phyloP scores from a whole-genome alignment of 2,329 filamentous ascomycete genomes.

The Gnomoniopsis sp. region DNA sequence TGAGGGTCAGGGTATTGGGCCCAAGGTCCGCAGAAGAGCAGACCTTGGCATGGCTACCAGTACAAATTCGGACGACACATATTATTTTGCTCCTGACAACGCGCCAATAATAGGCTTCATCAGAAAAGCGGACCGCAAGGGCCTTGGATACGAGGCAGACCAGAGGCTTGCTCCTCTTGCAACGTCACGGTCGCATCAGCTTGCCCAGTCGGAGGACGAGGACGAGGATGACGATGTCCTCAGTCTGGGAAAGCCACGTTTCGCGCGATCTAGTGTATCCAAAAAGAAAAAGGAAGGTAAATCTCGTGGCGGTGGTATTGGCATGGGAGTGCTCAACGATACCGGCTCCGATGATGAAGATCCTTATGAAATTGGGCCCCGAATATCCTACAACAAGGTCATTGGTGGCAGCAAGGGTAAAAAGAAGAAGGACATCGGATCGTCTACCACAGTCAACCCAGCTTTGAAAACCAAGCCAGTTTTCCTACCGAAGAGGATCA shows the following conservation, averaged over 20 bases:
- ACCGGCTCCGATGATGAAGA: slow-evolving; percentile 94
- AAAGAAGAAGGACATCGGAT: slow-evolving; percentile 53
- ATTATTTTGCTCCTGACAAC: slow-evolving; percentile 85
- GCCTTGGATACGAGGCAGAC: slow-evolving; percentile 65
- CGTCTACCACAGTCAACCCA: slow-evolving; percentile 57
- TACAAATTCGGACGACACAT: slow-evolving; percentile 43
- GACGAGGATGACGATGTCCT: slow-evolving; percentile 32
- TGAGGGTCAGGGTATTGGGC: slow-evolving; percentile 88
- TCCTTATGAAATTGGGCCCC: slow-evolving; percentile 86
- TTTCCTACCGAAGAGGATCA: slow-evolving; percentile 68
- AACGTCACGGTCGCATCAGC: slow-evolving; percentile 24
- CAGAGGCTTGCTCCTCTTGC: slow-evolving; percentile 42
- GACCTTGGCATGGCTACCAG: slow-evolving; percentile 55
- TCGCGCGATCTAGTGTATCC: slow-evolving; percentile 14
- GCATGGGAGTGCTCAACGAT: slow-evolving; percentile 86
- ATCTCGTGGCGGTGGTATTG: slow-evolving; percentile 63
- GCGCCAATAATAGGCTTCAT: slow-evolving; percentile 63
- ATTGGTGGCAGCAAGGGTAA: slow-evolving; percentile 82
- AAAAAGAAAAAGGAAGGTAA: slow-evolving; percentile 48
- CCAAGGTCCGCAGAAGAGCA: slow-evolving; percentile 74
- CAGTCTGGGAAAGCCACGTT: slow-evolving; percentile 24
- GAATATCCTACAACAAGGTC: slow-evolving; percentile 79
- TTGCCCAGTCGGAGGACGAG: slow-evolving; percentile 40
- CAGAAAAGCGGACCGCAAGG: slow-evolving; percentile 66
- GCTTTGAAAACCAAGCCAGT: slow-evolving; percentile 64